These are phyloP conservation scores for Amyloporia xantha DNA, from an alignment of 768 basidiomycete species.

Conservation along the genomic window DNA sequence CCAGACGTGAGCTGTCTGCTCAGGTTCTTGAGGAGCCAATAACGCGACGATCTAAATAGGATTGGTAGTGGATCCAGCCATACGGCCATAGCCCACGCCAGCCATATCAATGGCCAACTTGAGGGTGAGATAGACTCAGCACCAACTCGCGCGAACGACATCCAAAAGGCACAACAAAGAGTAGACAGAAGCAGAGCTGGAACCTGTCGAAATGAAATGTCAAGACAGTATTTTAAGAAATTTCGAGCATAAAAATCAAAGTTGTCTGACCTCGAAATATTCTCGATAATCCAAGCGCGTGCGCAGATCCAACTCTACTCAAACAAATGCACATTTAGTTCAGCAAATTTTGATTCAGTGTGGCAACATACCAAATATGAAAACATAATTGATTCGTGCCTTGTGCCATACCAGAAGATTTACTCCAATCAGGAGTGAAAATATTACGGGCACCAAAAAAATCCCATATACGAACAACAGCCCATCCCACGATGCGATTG, in stretches of 20 bases:
- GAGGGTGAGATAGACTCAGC: conserved; percentile 49
- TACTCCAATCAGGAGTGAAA: conserved; percentile 71
- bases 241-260: no score
- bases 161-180: conserved; percentile 76
- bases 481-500: conserved; percentile 63
- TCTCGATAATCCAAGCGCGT: conserved; percentile 72
- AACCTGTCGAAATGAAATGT: conserved; percentile 38
- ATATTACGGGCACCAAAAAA: conserved; percentile 66
- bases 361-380: conserved; percentile 66
- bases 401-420: conserved; percentile 76
- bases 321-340: background rate
- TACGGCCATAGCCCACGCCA: conserved; percentile 50
- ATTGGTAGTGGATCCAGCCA: conserved; percentile 76
- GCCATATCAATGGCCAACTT: conserved; percentile 79
- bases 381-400: conserved; percentile 85
- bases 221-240: background rate
- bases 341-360: background rate
- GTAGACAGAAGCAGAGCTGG: conserved; percentile 74
- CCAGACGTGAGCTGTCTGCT: conserved; percentile 66
- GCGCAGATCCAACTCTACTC: conserved; percentile 58
- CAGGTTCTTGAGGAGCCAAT: conserved; percentile 71
- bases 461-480: conserved; percentile 76
- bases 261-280: conserved; percentile 52
- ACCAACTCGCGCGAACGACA: conserved; percentile 69
- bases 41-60: conserved; percentile 56